Base-by-base conservation (phyloP, 1,284 basidiomycete genomes). In the Ustilago nuda region DNA sequence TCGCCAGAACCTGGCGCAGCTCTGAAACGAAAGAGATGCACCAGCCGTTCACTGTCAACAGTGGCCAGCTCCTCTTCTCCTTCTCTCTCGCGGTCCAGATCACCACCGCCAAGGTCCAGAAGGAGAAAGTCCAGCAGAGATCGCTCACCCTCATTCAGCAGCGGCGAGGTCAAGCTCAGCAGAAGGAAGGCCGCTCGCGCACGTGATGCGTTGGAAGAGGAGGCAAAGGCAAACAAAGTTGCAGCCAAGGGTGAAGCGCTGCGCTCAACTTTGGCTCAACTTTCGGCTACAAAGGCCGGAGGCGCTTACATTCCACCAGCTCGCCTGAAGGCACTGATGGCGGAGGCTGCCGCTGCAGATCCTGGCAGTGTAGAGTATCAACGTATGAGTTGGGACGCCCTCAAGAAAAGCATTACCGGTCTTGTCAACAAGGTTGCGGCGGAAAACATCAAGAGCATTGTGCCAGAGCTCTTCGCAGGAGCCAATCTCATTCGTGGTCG, bases 241-340 rank as follows among this genome's bases (percentile, higher is more conserved):
- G 72, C 63, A 19, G 67, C 60, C 4, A 82, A 78, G 30, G 82
- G 82, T 23, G 80, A 73, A 43, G 80, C 67, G 5, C 56, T 85
- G 45, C 72, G 43, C 43, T 50, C 48, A 30, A 50, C 48, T 30
- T 32, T 62, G 35, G 80, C 80, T n/a, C 76, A 83, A 45, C 76
- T 84, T 30, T 69, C 84, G 0, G 61, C 72, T 4, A 87, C 84
- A 27, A 91, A 93, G 35, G 94, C 93, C 7, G 97, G 96, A 8
- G 97, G 96, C 36, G 94, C 97, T 11, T 99, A 99, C 85, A 92
- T 99, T 81, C 96, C 96, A 1, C 97, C 97, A 8, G 95, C 95
- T 33, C 91, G 84, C 15, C 71, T 99, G 52, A 91, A 94, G 57
- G 95, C 95, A 0, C 89, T 99, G 86, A 94, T 97, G 87, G 93